Percentiles rank a stretch among this genome's conserved stretches.
These are phyloP conservation scores for Suillus discolor DNA, from an alignment of 768 basidiomycete species.

Conservation along the genomic window DNA sequence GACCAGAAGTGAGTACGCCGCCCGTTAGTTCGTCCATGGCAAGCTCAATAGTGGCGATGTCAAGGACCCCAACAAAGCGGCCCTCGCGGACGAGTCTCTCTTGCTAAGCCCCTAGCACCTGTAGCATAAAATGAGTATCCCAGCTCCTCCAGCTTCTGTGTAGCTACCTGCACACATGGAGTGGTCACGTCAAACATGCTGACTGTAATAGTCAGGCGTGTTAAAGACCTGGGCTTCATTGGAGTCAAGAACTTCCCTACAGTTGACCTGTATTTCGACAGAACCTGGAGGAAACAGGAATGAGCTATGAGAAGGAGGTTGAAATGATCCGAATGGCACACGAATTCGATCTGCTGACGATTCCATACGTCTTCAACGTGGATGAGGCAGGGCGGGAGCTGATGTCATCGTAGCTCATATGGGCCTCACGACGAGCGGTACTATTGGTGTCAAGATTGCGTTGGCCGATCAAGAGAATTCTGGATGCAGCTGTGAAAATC, in stretches of 20 bases:
- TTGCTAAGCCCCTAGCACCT: slow-evolving; percentile 31
- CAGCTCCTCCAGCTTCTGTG: slow-evolving; percentile 21
- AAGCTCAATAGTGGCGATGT: slow-evolving; percentile 35
- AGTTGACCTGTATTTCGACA: slow-evolving; percentile 28
- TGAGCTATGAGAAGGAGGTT: slow-evolving; percentile 33
- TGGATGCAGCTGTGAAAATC: slow-evolving; percentile 19
- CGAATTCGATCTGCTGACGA: slow-evolving; percentile 26
- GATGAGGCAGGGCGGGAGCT: slow-evolving; percentile 28
- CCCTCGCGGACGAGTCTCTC: slow-evolving; percentile 29
- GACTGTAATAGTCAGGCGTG: slow-evolving; percentile 17
- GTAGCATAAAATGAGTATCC: slow-evolving; percentile 32
- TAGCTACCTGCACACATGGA: slow-evolving; percentile 23
- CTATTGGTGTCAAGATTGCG: slow-evolving; percentile 28
- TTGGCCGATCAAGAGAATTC: slow-evolving; percentile 18
- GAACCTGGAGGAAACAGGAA: slow-evolving; percentile 31
- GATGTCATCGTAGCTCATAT: slow-evolving; percentile 31
- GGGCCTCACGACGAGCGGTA: slow-evolving; percentile 31
- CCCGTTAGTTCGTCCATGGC: slow-evolving; percentile 35
- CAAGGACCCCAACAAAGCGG: slow-evolving; percentile 28
- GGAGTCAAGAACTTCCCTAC: slow-evolving; percentile 33
- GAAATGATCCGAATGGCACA: slow-evolving; percentile 32
- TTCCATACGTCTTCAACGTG: slow-evolving; percentile 31
- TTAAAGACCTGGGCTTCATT: slow-evolving; percentile 28
- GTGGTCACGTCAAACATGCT: slow-evolving; percentile 34
- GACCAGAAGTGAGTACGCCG: slow-evolving; percentile 29